phyloP scores from a whole-genome alignment of 129 eudicot species.

The Chrysanthemum makinoi region DNA sequence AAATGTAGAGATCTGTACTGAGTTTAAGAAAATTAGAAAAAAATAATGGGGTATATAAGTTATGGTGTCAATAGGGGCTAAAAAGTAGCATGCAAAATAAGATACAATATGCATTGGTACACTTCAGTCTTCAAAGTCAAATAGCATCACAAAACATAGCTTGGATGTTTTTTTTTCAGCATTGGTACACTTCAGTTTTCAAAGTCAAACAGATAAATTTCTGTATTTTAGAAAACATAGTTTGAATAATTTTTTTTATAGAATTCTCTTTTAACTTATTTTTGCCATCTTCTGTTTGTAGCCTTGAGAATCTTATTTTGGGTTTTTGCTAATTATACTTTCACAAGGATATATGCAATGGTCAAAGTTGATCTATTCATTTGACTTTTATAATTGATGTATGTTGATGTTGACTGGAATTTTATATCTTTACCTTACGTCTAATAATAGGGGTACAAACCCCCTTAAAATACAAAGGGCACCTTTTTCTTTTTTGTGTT shows the following conservation, averaged over 20 bases:
- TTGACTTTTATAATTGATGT: neutral
- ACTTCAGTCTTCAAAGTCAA: conserved; percentile 19
- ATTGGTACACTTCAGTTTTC: too few relatives aligned
- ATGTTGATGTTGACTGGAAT: neutral
- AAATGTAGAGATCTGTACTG: conserved; percentile 4
- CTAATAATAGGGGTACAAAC: too few relatives aligned
- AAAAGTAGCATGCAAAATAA: conserved; percentile 13
- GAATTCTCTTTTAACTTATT: neutral
- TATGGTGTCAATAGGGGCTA: conserved; percentile 18
- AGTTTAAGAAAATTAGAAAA: conserved; percentile 17
- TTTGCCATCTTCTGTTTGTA: conserved; percentile 2
- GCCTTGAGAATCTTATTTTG: neutral
- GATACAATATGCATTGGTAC: neutral
- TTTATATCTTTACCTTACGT: neutral
- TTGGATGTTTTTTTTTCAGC: neutral
- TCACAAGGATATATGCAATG: neutral
- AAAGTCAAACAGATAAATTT: too few relatives aligned
- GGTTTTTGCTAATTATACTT: too few relatives aligned
- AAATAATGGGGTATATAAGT: conserved; percentile 5
- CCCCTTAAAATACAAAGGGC: too few relatives aligned
- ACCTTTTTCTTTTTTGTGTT: too few relatives aligned
- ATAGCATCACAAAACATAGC: neutral
- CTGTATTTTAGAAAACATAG: neutral
- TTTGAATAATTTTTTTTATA: neutral
- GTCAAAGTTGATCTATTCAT: conserved; percentile 3